These are phyloP conservation scores for Bipolaris gigantea DNA, from an alignment of 2,329 filamentous ascomycete species.

Conservation along the genomic window DNA sequence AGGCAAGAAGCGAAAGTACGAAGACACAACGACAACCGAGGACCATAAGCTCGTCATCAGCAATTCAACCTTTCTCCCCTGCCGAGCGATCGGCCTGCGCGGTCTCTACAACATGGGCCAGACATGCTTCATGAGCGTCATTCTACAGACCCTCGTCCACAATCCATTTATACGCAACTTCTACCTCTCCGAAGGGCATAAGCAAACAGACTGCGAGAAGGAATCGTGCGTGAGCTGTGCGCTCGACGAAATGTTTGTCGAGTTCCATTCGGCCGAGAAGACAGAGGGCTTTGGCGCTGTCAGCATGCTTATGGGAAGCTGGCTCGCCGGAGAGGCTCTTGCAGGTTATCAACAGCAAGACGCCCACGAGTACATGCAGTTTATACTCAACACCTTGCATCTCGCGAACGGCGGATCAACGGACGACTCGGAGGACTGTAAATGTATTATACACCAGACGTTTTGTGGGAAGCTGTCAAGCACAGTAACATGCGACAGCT, in stretches of 20 bases:
- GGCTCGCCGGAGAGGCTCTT: slow-evolving; percentile 71
- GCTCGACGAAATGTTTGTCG: slow-evolving; percentile 64
- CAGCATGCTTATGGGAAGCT: slow-evolving; percentile 84
- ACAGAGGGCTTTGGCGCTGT: slow-evolving; percentile 89
- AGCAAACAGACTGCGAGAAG: slow-evolving; percentile 68
- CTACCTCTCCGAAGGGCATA: slow-evolving; percentile 89
- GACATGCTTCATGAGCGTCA: slow-evolving; percentile 97
- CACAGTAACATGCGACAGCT: slow-evolving; percentile 88
- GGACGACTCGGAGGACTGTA: slow-evolving; percentile 57
- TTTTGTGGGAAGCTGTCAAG: slow-evolving; percentile 92
- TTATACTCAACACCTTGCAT: slow-evolving; percentile 88
- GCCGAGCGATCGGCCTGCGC: slow-evolving; percentile 82
- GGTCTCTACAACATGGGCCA: slow-evolving; percentile 98
- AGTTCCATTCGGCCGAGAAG: slow-evolving; percentile 70
- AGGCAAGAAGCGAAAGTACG: slow-evolving; percentile 73
- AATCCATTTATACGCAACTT: slow-evolving; percentile 90
- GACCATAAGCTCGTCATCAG: slow-evolving; percentile 74
- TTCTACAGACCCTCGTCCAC: slow-evolving; percentile 89
- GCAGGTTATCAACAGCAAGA: slow-evolving; percentile 95
- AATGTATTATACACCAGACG: slow-evolving; percentile 90
- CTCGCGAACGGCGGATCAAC: slow-evolving; percentile 67
- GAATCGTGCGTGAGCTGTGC: slow-evolving; percentile 63
- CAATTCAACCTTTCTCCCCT: slow-evolving; percentile 79
- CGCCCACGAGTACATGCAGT: slow-evolving; percentile 96
- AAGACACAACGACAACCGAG: slow-evolving; percentile 65